Base-by-base conservation (phyloP, 1,284 basidiomycete genomes). In the Vanrija humicola region DNA sequence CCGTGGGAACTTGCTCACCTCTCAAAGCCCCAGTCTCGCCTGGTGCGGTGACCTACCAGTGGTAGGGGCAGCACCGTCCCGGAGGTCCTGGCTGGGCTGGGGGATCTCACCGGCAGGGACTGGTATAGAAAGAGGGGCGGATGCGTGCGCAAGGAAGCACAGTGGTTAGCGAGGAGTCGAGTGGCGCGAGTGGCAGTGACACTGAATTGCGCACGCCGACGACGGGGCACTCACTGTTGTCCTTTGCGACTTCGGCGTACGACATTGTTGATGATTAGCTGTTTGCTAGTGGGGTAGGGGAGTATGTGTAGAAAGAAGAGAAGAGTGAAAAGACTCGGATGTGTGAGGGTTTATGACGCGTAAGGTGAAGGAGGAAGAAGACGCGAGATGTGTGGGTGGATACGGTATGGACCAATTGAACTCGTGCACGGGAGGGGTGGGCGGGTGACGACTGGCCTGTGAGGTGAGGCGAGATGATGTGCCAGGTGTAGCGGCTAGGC, bases 81-180 rank as follows among this genome's bases (percentile, higher is more conserved):
- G 64, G 16, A 77, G 63, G 54, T 61, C 63, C 54, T 68, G 75
- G 56, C 69, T 69, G 26, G 75, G 75, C 50, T 77, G 57, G 42
- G 74, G 70, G 65, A 73, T 73, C 58, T 68, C 65, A 25, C 68
- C 74, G 49, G 63, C 61, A 28, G 73, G 74, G 52, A 72, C 71
- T 75, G 61, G 43, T 51, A 48, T 40, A 23, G 50, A 10, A 43
- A 43, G 23, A 39, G 45, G 21, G 18, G 54, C 29, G 51, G 38
- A 46, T 48, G 23, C 46, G 39, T 46, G 38, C 38, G 48, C 42
- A 40, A 14, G 26, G 49, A 14, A 38, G 40, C 5, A 23, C 46
- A 39, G 42, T 28, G 38, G 46, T 39, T 16, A 40, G 39, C 38
- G 39, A 42, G 38, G 23, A 40, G 45, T 40, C 44, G 44, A 34